phyloP scores from a whole-genome alignment of 768 basidiomycete genomes.

The Tricholomella constricta region DNA sequence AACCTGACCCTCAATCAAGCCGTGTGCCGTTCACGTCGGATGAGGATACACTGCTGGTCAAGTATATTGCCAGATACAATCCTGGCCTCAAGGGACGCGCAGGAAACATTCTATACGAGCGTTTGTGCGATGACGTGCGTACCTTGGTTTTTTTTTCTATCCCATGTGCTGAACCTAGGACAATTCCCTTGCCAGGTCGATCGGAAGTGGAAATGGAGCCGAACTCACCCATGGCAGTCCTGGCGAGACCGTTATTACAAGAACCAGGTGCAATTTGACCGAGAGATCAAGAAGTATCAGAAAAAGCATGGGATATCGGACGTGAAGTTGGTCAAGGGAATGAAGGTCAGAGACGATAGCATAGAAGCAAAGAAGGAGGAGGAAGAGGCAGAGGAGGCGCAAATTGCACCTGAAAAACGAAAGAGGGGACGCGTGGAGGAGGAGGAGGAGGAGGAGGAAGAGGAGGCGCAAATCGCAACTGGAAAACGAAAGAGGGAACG shows the following conservation, averaged over 20 bases:
- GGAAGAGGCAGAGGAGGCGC: not conserved
- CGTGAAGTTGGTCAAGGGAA: slow-evolving; percentile 13
- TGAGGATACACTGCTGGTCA: slow-evolving; percentile 45
- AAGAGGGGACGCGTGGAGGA: slow-evolving; percentile 8
- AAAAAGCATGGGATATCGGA: slow-evolving; percentile 25
- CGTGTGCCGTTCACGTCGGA: slow-evolving; percentile 34
- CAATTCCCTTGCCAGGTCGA: slow-evolving; percentile 32
- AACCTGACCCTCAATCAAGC: slow-evolving; percentile 1
- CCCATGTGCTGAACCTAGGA: not conserved
- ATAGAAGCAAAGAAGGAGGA: not conserved
- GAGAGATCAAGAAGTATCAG: slow-evolving; percentile 41
- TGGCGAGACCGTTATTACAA: slow-evolving; percentile 66
- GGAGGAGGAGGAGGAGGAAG: not conserved
- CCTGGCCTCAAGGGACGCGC: slow-evolving; percentile 41
- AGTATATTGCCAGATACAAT: slow-evolving; percentile 53
- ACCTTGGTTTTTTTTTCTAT: not conserved
- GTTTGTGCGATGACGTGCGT: slow-evolving; percentile 49
- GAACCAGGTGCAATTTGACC: slow-evolving; percentile 43
- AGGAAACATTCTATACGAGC: slow-evolving; percentile 47
- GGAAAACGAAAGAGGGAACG: slow-evolving; percentile 15
- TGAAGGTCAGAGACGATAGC: not conserved
- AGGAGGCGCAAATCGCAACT: not conserved
- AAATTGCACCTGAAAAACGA: slow-evolving; percentile 7
- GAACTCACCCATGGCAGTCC: slow-evolving; percentile 55
- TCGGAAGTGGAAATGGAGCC: slow-evolving; percentile 52